phyloP scores from a whole-genome alignment of 768 basidiomycete species.

The Scleroderma citrinum region DNA sequence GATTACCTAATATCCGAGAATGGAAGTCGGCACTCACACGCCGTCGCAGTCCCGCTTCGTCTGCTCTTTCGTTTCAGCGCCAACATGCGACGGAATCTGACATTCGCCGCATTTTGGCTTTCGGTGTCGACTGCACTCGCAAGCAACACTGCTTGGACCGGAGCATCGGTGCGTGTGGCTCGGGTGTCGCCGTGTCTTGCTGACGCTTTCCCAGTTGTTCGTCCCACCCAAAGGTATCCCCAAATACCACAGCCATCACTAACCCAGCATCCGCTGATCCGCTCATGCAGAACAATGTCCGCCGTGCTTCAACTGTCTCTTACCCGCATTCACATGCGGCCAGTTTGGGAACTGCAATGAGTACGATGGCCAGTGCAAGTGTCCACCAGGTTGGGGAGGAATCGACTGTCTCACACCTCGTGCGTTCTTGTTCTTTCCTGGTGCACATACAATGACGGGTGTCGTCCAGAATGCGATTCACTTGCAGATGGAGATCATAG shows the following conservation, averaged over 20 bases:
- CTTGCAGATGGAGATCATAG: slow-evolving; percentile 86
- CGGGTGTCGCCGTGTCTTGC: too few species aligned
- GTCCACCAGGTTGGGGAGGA: slow-evolving; percentile 96
- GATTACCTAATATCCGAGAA: too few species aligned
- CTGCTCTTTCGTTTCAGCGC: too few species aligned
- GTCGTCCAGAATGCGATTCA: slow-evolving; percentile 78
- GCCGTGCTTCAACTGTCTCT: slow-evolving; percentile 93
- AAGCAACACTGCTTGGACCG: too few species aligned
- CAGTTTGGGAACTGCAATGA: slow-evolving; percentile 88
- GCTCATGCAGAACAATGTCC: slow-evolving; percentile 54
- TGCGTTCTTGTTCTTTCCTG: slow-evolving; percentile 36
- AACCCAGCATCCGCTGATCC: neutral
- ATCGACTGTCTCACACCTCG: slow-evolving; percentile 91
- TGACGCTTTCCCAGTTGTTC: too few species aligned
- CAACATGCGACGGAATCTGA: too few species aligned
- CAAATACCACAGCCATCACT: neutral
- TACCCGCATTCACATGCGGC: slow-evolving; percentile 88
- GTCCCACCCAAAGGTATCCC: too few species aligned
- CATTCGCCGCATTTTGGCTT: too few species aligned
- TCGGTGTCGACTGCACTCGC: too few species aligned
- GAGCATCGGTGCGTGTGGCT: too few species aligned
- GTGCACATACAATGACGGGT: slow-evolving; percentile 1
- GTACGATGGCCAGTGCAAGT: slow-evolving; percentile 94
- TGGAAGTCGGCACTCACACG: too few species aligned
- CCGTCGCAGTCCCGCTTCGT: too few species aligned